Base-by-base conservation (phyloP, 1,139 yeast genomes). In the Magnusiomyces starmeri region DNA sequence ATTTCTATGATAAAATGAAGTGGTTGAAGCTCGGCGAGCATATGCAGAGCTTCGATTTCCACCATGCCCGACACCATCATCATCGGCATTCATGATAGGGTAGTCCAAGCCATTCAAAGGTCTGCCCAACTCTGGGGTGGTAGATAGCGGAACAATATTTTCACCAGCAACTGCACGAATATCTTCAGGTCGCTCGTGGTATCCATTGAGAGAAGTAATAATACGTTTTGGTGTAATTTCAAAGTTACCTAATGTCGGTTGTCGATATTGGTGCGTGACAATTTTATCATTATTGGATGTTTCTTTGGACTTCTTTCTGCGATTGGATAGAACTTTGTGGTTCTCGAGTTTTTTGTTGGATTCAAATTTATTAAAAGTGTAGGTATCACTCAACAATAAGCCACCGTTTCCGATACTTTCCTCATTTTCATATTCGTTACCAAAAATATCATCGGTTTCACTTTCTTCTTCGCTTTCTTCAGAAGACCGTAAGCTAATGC, bases 191-290 rank as follows among this genome's bases (percentile, higher is more conserved):
- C 43, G 43, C 18, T 46, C 53, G 16, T 47, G 60, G 47, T 63
- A 64, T 14, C 67, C 68, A 45, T 64, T 64, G 7, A 60, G 60
- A 16, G 54, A 47, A 3, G 65, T 64, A 24, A 65, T 58, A 25
- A 62, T 60, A 34, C 69, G 55, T 21, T 57, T 57, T 1, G 69
- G 68, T 1, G 68, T 65, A 18, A 65, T 55, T 49, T 65, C 69
- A 25, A 65, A 54, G 18, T 59, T 59, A 18, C 37, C n/a, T 32
- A 18, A n/a, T 12, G n/a, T 18, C 12, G n/a, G 12, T 32, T 32
- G 37, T 4, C 37, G 37, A 29, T 55, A 52, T 34, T 58, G 61
- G 53, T 7, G 60, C 12, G 43, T 14, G 2, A 26, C 20, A 48
- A 25, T 21, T 18, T 44, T 18, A 25, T 44, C 49, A 16, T 43